Percentiles rank a stretch among this genome's conserved stretches.
phyloP scores from a whole-genome alignment of 2,329 filamentous ascomycete genomes.

The Penicillium psychrosexuale region DNA sequence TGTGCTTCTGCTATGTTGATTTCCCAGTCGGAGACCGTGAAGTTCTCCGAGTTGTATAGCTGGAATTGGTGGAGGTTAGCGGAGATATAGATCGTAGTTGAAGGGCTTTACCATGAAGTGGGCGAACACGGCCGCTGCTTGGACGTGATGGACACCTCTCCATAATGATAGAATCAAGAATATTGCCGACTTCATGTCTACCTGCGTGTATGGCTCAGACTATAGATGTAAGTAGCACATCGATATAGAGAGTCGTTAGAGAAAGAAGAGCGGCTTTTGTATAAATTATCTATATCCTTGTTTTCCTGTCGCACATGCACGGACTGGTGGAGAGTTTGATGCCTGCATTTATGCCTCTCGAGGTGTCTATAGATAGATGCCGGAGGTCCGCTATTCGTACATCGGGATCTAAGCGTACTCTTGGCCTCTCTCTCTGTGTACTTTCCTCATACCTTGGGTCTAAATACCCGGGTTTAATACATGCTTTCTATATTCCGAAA shows the following conservation, averaged over 20 bases:
- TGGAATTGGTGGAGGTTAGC: conserved; percentile 26
- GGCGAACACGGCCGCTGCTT: conserved; percentile 31
- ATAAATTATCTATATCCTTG: neutral
- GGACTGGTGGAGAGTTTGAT: neutral
- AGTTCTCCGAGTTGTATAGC: conserved; percentile 27
- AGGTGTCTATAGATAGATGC: conserved; percentile 12
- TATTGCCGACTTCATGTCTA: conserved; percentile 5
- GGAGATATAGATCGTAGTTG: neutral
- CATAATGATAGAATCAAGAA: conserved; percentile 5
- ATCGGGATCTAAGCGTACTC: conserved; percentile 3
- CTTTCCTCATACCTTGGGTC: neutral
- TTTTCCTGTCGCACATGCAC: conserved; percentile 4
- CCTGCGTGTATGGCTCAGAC: neutral
- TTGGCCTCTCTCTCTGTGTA: neutral
- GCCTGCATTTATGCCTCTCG: conserved; percentile 1
- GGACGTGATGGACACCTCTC: neutral
- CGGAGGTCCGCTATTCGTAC: conserved; percentile 7
- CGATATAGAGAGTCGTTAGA: neutral
- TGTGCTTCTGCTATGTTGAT: conserved; percentile 37
- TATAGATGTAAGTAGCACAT: neutral
- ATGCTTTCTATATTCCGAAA: neutral
- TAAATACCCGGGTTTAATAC: neutral
- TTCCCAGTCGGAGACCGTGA: conserved; percentile 27
- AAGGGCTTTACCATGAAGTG: conserved; percentile 31
- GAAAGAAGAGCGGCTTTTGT: neutral